Percentiles rank a stretch among this genome's conserved stretches.
Evolutionary conservation across 495 filamentous ascomycete species (phyloP).

Genomic region (Neohortaea acidophila): DNA sequence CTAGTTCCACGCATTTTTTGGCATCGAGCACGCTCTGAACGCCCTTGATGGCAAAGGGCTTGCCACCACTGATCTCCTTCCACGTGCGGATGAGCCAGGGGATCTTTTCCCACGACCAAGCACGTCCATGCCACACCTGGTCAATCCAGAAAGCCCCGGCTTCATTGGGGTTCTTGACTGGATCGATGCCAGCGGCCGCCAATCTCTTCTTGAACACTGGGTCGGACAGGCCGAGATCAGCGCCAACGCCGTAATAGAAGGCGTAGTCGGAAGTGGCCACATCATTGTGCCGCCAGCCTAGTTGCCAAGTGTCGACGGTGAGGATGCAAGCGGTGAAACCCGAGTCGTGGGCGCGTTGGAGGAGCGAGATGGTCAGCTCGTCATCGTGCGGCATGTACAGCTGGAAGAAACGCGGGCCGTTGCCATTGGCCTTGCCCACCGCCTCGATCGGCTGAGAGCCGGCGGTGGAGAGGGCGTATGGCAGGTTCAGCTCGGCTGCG

Average conservation of each 20-base stretch:
- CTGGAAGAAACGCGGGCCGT: constrained; percentile 42
- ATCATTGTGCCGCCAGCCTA: constrained; percentile 52
- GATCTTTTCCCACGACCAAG: constrained; percentile 43
- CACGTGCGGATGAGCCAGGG: constrained; percentile 32
- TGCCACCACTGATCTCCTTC: constrained; percentile 32
- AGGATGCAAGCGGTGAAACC: constrained; percentile 47
- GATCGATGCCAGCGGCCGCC: constrained; percentile 37
- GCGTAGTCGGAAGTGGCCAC: constrained; percentile 44
- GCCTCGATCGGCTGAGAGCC: constrained; percentile 42
- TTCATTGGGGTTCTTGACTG: constrained; percentile 33
- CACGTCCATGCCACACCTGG: constrained; percentile 47
- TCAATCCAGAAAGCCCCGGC: constrained; percentile 48
- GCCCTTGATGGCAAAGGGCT: constrained; percentile 43
- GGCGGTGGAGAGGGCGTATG: constrained; percentile 43
- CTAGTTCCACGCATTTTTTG: constrained; percentile 37
- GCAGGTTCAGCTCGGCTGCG: constrained; percentile 39
- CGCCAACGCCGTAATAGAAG: constrained; percentile 43
- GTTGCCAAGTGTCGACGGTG: constrained; percentile 50
- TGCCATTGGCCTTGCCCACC: constrained; percentile 41
- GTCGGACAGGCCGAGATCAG: constrained; percentile 42
- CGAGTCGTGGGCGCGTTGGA: constrained; percentile 36
- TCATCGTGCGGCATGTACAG: constrained; percentile 54
- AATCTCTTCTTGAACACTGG: constrained; percentile 41
- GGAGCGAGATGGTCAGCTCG: constrained; percentile 38
- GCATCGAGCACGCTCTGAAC: constrained; percentile 42